Percentiles rank a stretch among this genome's conserved stretches.
These are phyloP conservation scores for Effrenium voratum DNA, from an alignment of 73 alveolate species.

Conservation along the genomic window DNA sequence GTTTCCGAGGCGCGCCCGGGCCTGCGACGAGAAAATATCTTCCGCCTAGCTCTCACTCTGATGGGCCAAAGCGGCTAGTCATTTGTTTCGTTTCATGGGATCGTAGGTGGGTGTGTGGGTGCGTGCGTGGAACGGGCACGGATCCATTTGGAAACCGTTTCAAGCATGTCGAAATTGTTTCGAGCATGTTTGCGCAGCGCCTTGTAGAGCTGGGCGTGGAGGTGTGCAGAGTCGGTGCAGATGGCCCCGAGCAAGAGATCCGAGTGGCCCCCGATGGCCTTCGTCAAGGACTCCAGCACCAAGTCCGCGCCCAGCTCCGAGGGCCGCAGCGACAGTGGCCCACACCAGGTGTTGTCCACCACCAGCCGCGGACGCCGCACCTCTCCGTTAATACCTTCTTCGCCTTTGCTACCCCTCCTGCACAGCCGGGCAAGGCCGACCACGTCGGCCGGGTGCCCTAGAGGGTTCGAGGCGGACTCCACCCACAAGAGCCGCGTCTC, in stretches of 20 bases:
- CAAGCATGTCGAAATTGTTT: too few relatives aligned
- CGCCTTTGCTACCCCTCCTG: not conserved
- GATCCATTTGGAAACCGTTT: too few relatives aligned
- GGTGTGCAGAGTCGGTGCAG: conserved; percentile 4
- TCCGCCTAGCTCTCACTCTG: too few relatives aligned
- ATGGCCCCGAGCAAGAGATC: conserved; percentile 31
- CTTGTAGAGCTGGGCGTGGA: conserved; percentile 16
- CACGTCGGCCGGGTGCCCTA: conserved; percentile 27
- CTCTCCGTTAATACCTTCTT: not conserved
- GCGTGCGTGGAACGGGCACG: too few relatives aligned
- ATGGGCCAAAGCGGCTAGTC: too few relatives aligned
- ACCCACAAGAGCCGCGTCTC: conserved; percentile 63
- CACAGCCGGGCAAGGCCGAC: conserved; percentile 1
- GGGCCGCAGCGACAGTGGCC: conserved; percentile 27
- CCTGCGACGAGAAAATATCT: not conserved
- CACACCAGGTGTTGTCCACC: conserved; percentile 73
- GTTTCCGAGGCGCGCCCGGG: conserved; percentile 35
- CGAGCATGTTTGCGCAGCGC: too few relatives aligned
- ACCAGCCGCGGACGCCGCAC: not conserved
- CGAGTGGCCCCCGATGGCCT: conserved; percentile 39
- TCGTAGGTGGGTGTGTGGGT: too few relatives aligned
- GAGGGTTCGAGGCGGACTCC: conserved; percentile 52
- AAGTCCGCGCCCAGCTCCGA: not conserved
- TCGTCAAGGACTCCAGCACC: conserved; percentile 46
- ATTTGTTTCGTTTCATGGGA: too few relatives aligned